Conservation (phyloP, 2,329 filamentous ascomycete genomes). For the Teratosphaeria pseudoeucalypti region DNA sequence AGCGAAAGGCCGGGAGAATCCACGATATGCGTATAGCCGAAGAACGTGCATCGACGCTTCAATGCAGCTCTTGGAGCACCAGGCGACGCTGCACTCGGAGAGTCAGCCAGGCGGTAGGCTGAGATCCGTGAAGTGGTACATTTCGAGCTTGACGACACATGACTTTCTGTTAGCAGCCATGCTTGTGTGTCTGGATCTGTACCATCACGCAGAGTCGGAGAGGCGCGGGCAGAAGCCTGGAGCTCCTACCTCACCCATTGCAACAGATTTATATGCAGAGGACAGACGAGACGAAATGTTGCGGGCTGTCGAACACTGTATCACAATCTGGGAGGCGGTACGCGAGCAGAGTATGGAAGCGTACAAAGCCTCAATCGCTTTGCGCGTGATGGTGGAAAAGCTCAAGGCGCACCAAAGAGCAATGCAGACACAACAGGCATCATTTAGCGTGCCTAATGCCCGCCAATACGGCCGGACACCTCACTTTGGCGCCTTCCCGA, state of each 20-base stretch:
- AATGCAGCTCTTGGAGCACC: conserved; percentile 67
- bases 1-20: conserved; percentile 63
- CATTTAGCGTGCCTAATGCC: not conserved
- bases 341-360: conserved; percentile 76
- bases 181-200: conserved; percentile 72
- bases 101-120: conserved; percentile 62
- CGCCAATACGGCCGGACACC: not conserved
- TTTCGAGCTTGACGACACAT: conserved; percentile 67
- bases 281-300: conserved; percentile 62
- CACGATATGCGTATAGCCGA: conserved; percentile 74
- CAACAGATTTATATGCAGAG: conserved; percentile 32
- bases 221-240: conserved; percentile 17
- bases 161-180: conserved; percentile 83
- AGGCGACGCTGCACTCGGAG: conserved; percentile 65
- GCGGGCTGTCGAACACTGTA: conserved; percentile 58
- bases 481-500: conserved; percentile 23
- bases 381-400: conserved; percentile 79
- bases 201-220: conserved; percentile 49
- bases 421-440: conserved; percentile 5
- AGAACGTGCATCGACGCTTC: conserved; percentile 78
- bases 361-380: conserved; percentile 69
- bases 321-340: conserved; percentile 69
- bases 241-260: conserved; percentile 14
- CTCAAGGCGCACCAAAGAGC: conserved; percentile 44
- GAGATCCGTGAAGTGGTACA: conserved; percentile 64